Conservation (phyloP, 1,284 basidiomycete genomes). For the Moesziomyces parantarcticus region DNA sequence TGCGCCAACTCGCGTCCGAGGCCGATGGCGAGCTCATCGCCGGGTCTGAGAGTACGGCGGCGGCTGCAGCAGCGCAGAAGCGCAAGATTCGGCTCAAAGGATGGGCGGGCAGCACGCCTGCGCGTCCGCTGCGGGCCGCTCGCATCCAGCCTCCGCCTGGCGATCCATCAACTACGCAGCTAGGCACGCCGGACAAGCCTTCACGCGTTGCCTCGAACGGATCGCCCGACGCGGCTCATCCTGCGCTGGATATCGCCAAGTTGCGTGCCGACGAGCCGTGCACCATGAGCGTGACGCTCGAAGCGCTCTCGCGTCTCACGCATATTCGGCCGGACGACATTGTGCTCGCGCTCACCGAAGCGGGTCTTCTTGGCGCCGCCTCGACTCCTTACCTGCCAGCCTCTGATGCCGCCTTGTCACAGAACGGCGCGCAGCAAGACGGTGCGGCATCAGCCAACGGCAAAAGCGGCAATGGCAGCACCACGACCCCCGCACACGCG, state of each 20-base stretch:
- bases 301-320: constrained; percentile 79
- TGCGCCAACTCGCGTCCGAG: constrained; percentile 20
- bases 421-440: neutral
- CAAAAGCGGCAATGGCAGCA: neutral
- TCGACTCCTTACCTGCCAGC: constrained; percentile 7
- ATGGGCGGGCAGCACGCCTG: constrained; percentile 22
- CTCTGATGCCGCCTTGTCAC: constrained; percentile 8
- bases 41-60: constrained; percentile 12
- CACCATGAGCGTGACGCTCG: constrained; percentile 56
- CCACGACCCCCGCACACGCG: neutral
- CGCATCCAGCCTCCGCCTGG: neutral
- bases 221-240: constrained; percentile 8
- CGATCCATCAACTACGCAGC: neutral
- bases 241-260: constrained; percentile 18
- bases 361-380: constrained; percentile 77
- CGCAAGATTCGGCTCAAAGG: constrained; percentile 35
- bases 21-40: constrained; percentile 16
- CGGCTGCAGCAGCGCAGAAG: constrained; percentile 13
- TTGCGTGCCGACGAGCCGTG: constrained; percentile 6
- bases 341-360: constrained; percentile 86
- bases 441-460: neutral
- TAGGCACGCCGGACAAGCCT: constrained; percentile 8
- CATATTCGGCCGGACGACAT: constrained; percentile 86
- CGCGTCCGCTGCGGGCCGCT: neutral
- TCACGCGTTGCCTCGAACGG: constrained; percentile 14